phyloP scores from a whole-genome alignment of 2,329 filamentous ascomycete species.

The Coniochaeta pulveracea region DNA sequence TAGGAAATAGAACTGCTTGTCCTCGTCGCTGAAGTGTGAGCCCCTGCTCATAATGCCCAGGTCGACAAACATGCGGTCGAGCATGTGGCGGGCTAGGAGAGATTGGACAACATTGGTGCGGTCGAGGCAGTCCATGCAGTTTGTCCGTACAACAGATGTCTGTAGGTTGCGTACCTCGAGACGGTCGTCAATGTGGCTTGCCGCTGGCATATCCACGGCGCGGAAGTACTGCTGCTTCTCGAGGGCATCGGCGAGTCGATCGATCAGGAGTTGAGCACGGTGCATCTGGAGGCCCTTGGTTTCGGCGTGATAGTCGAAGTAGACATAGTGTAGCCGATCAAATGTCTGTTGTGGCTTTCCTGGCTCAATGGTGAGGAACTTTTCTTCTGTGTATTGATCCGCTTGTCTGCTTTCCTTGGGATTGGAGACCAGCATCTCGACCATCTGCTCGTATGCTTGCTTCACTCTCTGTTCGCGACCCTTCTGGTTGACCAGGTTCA shows the following conservation, averaged over 20 bases:
- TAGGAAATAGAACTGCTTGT: conserved; percentile 72
- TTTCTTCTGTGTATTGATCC: conserved; percentile 63
- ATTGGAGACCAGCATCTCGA: conserved; percentile 61
- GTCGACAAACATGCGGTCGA: conserved; percentile 83
- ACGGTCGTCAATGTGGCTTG: conserved; percentile 46
- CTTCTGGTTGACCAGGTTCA: conserved; percentile 95
- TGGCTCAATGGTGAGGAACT: conserved; percentile 68
- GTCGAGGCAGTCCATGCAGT: conserved; percentile 99
- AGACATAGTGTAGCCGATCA: conserved; percentile 87
- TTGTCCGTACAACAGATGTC: conserved; percentile 86
- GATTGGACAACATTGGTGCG: conserved; percentile 97
- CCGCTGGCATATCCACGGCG: conserved; percentile 70
- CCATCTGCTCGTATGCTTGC: conserved; percentile 85
- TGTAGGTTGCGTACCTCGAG: conserved; percentile 75
- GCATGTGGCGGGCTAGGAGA: conserved; percentile 82
- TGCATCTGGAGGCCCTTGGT: conserved; percentile 94
- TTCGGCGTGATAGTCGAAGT: conserved; percentile 97
- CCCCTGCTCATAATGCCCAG: conserved; percentile 67
- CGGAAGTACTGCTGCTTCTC: conserved; percentile 83
- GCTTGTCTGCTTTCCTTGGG: conserved; percentile 55
- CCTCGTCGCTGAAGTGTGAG: conserved; percentile 64
- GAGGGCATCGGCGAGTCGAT: conserved; percentile 68
- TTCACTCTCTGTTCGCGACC: conserved; percentile 85
- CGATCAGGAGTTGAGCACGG: conserved; percentile 75
- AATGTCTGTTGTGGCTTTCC: conserved; percentile 42